Evolutionary conservation across 164 flowering plant genomes (phyloP).

Genomic region (Aristolochia contorta): DNA sequence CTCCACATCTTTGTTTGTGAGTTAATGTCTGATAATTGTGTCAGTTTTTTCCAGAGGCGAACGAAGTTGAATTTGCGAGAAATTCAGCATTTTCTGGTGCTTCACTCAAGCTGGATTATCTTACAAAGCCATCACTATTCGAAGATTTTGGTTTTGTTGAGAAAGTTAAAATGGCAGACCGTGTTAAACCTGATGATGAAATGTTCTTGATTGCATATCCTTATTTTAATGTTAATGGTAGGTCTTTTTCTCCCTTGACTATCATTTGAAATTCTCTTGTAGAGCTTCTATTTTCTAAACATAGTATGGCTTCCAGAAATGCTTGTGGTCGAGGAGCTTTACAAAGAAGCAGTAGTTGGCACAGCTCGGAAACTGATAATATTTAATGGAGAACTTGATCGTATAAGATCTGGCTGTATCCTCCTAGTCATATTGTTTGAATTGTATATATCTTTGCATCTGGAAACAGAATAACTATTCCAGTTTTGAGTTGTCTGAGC

Average conservation of each 20-base stretch:
- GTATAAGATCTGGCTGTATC: conserved; percentile 97
- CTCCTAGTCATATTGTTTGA: conserved; percentile 14
- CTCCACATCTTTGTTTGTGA: not conserved
- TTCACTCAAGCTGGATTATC: conserved; percentile 74
- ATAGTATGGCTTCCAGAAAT: conserved; percentile 42
- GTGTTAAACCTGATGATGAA: conserved; percentile 85
- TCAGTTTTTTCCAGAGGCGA: conserved; percentile 97
- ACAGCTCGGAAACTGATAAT: conserved; percentile 59
- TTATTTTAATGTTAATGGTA: conserved; percentile 89
- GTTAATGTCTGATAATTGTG: not conserved
- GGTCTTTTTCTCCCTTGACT: conserved; percentile 3
- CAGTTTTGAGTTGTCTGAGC: no score
- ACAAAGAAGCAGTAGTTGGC: conserved; percentile 64
- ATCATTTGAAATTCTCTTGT: not conserved
- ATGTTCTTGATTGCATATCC: conserved; percentile 83
- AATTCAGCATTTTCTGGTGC: conserved; percentile 70
- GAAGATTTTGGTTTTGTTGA: conserved; percentile 80
- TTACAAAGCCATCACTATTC: conserved; percentile 89
- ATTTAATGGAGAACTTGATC: conserved; percentile 95
- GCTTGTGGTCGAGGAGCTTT: conserved; percentile 95
- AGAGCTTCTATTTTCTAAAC: not conserved
- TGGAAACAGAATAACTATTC: no score
- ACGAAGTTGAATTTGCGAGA: conserved; percentile 79
- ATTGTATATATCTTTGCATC: no score
- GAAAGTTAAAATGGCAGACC: conserved; percentile 82